Conservation (phyloP, 2,329 filamentous ascomycete species). For the Torrubiellomyces zombiae region DNA sequence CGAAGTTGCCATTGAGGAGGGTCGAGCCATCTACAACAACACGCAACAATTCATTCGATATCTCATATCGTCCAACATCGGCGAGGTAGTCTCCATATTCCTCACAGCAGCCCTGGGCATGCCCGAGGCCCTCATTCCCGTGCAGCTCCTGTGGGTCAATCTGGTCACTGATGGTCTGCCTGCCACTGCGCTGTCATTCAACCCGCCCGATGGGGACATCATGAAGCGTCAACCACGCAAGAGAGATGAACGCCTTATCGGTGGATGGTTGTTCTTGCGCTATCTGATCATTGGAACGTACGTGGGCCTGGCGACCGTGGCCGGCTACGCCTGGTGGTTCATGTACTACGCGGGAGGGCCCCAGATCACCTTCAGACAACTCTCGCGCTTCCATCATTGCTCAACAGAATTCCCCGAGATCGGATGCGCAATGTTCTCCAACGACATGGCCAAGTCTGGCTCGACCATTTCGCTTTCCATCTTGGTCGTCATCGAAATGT, state of each 20-base stretch:
- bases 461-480: conserved; percentile 86
- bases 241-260: conserved; percentile 81
- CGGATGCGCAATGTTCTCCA: conserved; percentile 79
- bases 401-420: conserved; percentile 71
- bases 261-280: conserved; percentile 92
- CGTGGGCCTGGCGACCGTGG: conserved; percentile 85
- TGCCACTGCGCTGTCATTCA: conserved; percentile 92
- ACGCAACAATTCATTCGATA: conserved; percentile 99
- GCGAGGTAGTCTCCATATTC: conserved; percentile 98
- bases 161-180: conserved; percentile 94
- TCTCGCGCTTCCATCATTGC: conserved; percentile 90
- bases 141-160: conserved; percentile 97
- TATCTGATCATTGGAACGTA: conserved; percentile 95
- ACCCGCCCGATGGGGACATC: conserved; percentile 94
- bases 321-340: conserved; percentile 99
- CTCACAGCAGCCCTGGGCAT: conserved; percentile 89
- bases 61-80: conserved; percentile 97
- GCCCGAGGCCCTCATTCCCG: conserved; percentile 92
- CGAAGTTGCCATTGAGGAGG: conserved; percentile 88
- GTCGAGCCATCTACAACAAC: conserved; percentile 98
- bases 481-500: conserved; percentile 96
- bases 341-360: conserved; percentile 87
- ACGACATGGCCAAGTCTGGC: conserved; percentile 73
- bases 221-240: conserved; percentile 87
- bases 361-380: conserved; percentile 77